Percentiles rank a stretch among this genome's conserved stretches.
Evolutionary conservation across 23 red algal species (phyloP).

Genomic region (Gracilaria domingensis): DNA sequence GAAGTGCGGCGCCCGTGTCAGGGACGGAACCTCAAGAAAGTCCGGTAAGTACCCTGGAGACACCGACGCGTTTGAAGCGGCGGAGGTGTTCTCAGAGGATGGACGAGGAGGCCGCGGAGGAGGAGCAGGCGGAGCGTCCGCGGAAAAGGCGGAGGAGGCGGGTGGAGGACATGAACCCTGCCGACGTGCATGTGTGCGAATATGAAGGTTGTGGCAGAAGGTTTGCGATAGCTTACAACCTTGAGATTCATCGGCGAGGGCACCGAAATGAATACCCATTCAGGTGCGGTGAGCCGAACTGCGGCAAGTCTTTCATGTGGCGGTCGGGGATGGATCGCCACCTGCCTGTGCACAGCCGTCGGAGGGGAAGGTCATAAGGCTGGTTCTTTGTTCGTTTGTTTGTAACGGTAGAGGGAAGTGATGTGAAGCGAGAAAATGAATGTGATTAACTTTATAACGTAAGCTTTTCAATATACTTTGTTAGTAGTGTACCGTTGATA

Average conservation of each 20-base stretch:
- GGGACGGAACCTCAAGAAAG: not conserved
- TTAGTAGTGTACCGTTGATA: too few relatives aligned
- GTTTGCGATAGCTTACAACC: slow-evolving; percentile 81
- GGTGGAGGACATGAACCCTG: slow-evolving; percentile 46
- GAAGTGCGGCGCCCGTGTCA: not conserved
- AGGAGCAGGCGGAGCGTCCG: not conserved
- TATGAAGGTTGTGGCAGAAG: slow-evolving; percentile 61
- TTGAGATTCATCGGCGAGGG: slow-evolving; percentile 66
- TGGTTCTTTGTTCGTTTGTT: too few relatives aligned
- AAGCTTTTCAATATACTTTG: too few relatives aligned
- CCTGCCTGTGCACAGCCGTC: too few relatives aligned
- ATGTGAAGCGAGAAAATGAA: too few relatives aligned
- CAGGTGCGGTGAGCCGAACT: too few relatives aligned
- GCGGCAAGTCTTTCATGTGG: too few relatives aligned
- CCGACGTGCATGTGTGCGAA: slow-evolving; percentile 38
- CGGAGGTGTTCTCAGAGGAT: not conserved
- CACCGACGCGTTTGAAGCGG: not conserved
- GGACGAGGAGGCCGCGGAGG: not conserved
- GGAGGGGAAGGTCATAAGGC: too few relatives aligned
- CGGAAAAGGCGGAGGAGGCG: slow-evolving; percentile 24
- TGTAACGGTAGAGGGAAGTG: too few relatives aligned
- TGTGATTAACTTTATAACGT: too few relatives aligned
- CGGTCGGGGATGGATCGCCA: too few relatives aligned
- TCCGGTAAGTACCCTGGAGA: not conserved
- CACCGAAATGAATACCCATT: too few relatives aligned